Conservation (phyloP, 2,329 filamentous ascomycete species). For the Colletotrichum sp. region DNA sequence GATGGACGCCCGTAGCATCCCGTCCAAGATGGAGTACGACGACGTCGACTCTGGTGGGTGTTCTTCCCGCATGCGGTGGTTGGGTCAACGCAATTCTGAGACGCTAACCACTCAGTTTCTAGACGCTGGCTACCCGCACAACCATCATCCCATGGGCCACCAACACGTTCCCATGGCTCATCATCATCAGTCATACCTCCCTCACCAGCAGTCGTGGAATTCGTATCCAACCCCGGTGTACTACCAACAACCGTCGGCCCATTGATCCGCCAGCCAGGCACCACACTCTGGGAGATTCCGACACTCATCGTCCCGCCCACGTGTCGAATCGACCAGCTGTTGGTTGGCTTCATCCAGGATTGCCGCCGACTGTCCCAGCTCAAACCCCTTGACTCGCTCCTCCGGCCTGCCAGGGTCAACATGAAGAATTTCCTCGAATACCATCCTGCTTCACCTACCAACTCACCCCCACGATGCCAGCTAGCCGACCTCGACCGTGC, state of each 20-base stretch:
- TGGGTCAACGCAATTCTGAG: conserved; percentile 25
- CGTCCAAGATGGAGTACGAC: conserved; percentile 44
- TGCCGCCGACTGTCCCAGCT: conserved; percentile 36
- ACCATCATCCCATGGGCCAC: conserved; percentile 24
- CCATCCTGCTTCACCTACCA: conserved; percentile 23
- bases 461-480: conserved; percentile 12
- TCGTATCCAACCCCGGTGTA: conserved; percentile 22
- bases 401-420: conserved; percentile 37
- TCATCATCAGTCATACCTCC: conserved; percentile 19
- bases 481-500: conserved; percentile 21
- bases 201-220: conserved; percentile 24
- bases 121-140: conserved; percentile 37
- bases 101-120: conserved; percentile 32
- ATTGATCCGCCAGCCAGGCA: conserved; percentile 30
- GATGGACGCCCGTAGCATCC: conserved; percentile 39
- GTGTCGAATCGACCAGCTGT: conserved; percentile 37
- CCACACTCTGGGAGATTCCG: conserved; percentile 34
- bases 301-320: conserved; percentile 33
- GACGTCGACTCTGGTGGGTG: conserved; percentile 29
- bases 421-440: conserved; percentile 36
- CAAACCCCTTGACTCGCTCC: conserved; percentile 30
- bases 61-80: conserved; percentile 9
- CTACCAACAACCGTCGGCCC: conserved; percentile 35
- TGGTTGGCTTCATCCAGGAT: conserved; percentile 39
- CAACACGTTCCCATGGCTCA: conserved; percentile 17